A percentile compares a stretch with the other conserved stretches of the same genome.
phyloP scores from a whole-genome alignment of 768 basidiomycete genomes.

The Hericium erinaceus region DNA sequence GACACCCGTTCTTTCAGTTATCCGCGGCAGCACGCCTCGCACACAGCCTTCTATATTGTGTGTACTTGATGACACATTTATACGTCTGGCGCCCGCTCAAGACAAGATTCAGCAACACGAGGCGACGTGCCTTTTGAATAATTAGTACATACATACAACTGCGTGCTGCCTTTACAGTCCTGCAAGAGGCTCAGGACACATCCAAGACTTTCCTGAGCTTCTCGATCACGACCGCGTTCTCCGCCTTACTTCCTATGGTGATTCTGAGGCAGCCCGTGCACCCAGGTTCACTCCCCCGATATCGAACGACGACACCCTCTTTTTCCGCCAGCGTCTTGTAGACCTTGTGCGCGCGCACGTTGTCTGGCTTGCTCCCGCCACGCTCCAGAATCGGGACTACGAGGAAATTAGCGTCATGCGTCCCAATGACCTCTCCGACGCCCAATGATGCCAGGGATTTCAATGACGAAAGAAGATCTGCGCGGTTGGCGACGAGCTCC shows the following conservation, averaged over 20 bases:
- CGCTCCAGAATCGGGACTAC: slow-evolving; percentile 63
- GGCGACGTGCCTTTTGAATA: too few species aligned
- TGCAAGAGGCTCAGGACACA: slow-evolving; percentile 13
- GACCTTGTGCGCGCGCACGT: slow-evolving; percentile 45
- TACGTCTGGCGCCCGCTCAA: too few species aligned
- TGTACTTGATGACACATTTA: too few species aligned
- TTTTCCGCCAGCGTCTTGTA: slow-evolving; percentile 83
- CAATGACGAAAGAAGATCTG: slow-evolving; percentile 42
- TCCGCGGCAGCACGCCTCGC: too few species aligned
- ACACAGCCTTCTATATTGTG: too few species aligned
- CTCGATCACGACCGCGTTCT: slow-evolving; percentile 54
- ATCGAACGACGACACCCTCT: slow-evolving; percentile 83
- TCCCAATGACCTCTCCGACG: slow-evolving; percentile 64
- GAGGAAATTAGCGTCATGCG: slow-evolving; percentile 86
- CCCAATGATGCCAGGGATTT: slow-evolving; percentile 38
- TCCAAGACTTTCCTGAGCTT: slow-evolving; percentile 43
- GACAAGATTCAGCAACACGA: too few species aligned
- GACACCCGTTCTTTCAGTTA: too few species aligned
- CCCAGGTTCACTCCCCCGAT: slow-evolving; percentile 76
- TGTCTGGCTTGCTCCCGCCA: slow-evolving; percentile 41
- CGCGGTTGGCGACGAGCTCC: slow-evolving; percentile 51
- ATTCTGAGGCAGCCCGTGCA: slow-evolving; percentile 84
- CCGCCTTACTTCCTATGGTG: slow-evolving; percentile 78
- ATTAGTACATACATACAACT: too few species aligned
- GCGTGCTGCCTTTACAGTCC: background rate